These are phyloP conservation scores for Boletellus deceptivus DNA, from an alignment of 1,284 basidiomycete species.

Conservation along the genomic window DNA sequence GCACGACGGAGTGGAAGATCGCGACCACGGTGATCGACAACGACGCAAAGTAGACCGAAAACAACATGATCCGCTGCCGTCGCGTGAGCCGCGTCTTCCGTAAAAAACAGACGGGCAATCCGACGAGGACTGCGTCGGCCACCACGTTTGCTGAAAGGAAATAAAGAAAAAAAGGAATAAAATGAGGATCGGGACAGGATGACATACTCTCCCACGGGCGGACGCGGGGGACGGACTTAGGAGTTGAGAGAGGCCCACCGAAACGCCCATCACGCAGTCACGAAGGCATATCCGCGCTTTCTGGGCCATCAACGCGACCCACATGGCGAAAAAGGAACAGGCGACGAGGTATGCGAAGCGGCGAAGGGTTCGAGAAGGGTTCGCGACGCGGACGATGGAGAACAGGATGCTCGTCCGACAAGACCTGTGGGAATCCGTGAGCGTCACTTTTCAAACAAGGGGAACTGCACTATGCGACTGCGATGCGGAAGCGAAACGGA, in stretches of 20 bases:
- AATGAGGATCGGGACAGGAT: neutral
- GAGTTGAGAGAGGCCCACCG: slow-evolving; percentile 17
- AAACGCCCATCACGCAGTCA: slow-evolving; percentile 2
- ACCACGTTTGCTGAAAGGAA: slow-evolving; percentile 18
- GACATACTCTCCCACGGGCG: neutral
- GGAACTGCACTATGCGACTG: neutral
- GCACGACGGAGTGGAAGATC: slow-evolving; percentile 15
- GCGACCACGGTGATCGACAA: slow-evolving; percentile 16
- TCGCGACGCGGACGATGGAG: slow-evolving; percentile 22
- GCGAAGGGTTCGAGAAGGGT: slow-evolving; percentile 9
- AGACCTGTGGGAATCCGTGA: slow-evolving; percentile 13
- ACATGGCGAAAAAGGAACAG: slow-evolving; percentile 25
- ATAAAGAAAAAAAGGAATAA: too few relatives aligned
- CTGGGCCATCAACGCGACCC: slow-evolving; percentile 19
- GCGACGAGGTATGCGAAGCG: slow-evolving; percentile 9
- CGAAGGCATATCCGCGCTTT: slow-evolving; percentile 12
- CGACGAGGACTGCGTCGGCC: slow-evolving; percentile 25
- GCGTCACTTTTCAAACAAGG: neutral
- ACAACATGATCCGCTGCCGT: slow-evolving; percentile 19
- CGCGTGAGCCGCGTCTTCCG: slow-evolving; percentile 5
- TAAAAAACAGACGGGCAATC: slow-evolving; percentile 20
- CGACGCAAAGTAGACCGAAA: slow-evolving; percentile 20
- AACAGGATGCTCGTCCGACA: slow-evolving; percentile 26
- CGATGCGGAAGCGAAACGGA: neutral
- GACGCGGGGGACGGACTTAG: slow-evolving; percentile 16